phyloP scores from a whole-genome alignment of 208 protist species.

The Leishmania turanica region DNA sequence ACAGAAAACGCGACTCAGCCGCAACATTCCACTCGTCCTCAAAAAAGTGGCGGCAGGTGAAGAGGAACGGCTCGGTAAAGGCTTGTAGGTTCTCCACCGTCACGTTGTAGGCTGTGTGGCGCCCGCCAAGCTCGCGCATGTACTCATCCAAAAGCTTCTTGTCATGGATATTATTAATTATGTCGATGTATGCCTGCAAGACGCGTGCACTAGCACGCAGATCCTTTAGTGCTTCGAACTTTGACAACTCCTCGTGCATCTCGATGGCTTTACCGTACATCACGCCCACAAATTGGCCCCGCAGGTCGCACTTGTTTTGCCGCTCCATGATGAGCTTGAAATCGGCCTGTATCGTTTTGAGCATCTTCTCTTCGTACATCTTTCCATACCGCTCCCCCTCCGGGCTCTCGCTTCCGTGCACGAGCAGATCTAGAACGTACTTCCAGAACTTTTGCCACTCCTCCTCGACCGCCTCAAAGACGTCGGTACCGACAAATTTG shows the following conservation, averaged over 20 bases:
- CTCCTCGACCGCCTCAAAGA: constrained; percentile 54
- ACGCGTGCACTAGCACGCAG: constrained; percentile 48
- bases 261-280: constrained; percentile 81
- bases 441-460: constrained; percentile 76
- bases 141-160: constrained; percentile 44
- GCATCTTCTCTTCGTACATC: constrained; percentile 43
- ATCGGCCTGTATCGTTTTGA: constrained; percentile 59
- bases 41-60: constrained; percentile 71
- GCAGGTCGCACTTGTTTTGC: constrained; percentile 43
- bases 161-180: constrained; percentile 51
- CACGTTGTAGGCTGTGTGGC: constrained; percentile 60
- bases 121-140: constrained; percentile 59
- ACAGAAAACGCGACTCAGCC: constrained; percentile 63
- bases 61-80: constrained; percentile 73
- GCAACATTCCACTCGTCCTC: constrained; percentile 72
- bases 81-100: constrained; percentile 45
- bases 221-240: constrained; percentile 62
- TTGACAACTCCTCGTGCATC: constrained; percentile 58
- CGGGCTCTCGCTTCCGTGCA: constrained; percentile 50
- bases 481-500: constrained; percentile 61
- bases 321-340: constrained; percentile 57
- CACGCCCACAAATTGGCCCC: constrained; percentile 59
- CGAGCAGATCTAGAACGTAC: constrained; percentile 48
- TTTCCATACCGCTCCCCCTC: constrained; percentile 61
- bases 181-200: constrained; percentile 53